Base-by-base conservation (phyloP, 2,329 filamentous ascomycete species). In the Hypoxylon sp. region DNA sequence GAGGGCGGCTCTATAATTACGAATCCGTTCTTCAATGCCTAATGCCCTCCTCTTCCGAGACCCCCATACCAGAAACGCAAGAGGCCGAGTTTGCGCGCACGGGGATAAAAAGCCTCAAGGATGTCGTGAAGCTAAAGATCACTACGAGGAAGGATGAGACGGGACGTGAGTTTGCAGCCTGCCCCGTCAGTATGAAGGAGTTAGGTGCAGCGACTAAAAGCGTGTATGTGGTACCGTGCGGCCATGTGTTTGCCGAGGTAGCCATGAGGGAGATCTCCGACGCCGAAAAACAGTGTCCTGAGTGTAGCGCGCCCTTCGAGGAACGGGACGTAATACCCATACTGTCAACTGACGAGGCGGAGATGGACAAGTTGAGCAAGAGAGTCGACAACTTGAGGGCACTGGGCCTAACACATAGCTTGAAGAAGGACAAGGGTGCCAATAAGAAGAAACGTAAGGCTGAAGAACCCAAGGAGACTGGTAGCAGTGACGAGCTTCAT, bases 211-310 rank as follows among this genome's bases (percentile, higher is more conserved):
- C 86, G 4, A 90, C 91, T 14, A 95, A 91, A 80, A 87, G 94
- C 0, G 93, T 97, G 1, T 99, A 98, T 75, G 76, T 99, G 2
- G 93, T 98, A 3, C 96, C 96, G 0, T 99, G 96, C 76, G 97
- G 96, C 0, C 97, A 99, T 83, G 94, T 93, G 0, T 98, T 98
- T 80, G 91, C 93, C 0, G 94, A 97, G 68, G 89, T 90, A 59
- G 94, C 94, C 6, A 90, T 98, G 72, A 92, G 91, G 73, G 92
- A 96, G 80, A 89, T 97, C n/a, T 54, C 66, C 31, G 73, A 73
- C 35, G 64, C 61, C 29, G 70, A 92, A 71, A 83, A 85, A 29
- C 76, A 78, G 0, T 91, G 89, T 63, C 87, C 88, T 0, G 87
- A 95, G 81, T 99, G 96, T 80, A 93, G 91, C 72, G 89, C 90